Conservation (phyloP, 2,329 filamentous ascomycete genomes). For the Blumeria hordei region DNA sequence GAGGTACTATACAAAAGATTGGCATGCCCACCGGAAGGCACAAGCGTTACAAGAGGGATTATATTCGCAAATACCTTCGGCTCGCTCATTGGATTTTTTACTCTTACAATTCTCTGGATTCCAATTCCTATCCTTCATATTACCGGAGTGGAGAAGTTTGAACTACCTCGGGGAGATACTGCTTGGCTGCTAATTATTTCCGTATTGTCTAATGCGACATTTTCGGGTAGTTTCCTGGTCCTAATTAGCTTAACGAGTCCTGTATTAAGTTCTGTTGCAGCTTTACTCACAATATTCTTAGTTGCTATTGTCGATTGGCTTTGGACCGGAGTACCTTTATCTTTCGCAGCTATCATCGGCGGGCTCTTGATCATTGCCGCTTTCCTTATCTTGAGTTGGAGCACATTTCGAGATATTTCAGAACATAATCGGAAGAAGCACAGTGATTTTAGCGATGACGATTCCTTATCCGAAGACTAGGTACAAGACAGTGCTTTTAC, state of each 20-base stretch:
- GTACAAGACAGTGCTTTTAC: too few relatives aligned
- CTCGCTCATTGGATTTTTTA: slow-evolving; percentile 67
- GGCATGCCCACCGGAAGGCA: slow-evolving; percentile 75
- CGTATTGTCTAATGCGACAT: slow-evolving; percentile 69
- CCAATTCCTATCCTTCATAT: slow-evolving; percentile 67
- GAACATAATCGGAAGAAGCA: slow-evolving; percentile 13
- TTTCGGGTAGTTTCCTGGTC: slow-evolving; percentile 80
- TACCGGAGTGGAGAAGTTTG: slow-evolving; percentile 58
- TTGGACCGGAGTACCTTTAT: slow-evolving; percentile 53
- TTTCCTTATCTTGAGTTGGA: slow-evolving; percentile 71
- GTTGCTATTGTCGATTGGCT: slow-evolving; percentile 83
- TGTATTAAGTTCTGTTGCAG: slow-evolving; percentile 77
- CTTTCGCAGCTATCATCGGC: slow-evolving; percentile 52
- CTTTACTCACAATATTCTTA: slow-evolving; percentile 86
- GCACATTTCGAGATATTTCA: slow-evolving; percentile 79
- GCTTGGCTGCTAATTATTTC: slow-evolving; percentile 61
- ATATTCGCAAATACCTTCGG: slow-evolving; percentile 90
- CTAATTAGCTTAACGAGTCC: slow-evolving; percentile 83
- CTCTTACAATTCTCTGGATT: slow-evolving; percentile 70
- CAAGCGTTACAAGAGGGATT: slow-evolving; percentile 40
- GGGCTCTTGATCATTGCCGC: slow-evolving; percentile 70
- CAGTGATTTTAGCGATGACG: too few relatives aligned
- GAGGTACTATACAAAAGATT: slow-evolving; percentile 89
- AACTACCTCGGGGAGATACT: slow-evolving; percentile 52
- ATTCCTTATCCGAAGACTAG: too few relatives aligned